phyloP scores from a whole-genome alignment of 805 yeast genomes.

The Ogataea henricii region DNA sequence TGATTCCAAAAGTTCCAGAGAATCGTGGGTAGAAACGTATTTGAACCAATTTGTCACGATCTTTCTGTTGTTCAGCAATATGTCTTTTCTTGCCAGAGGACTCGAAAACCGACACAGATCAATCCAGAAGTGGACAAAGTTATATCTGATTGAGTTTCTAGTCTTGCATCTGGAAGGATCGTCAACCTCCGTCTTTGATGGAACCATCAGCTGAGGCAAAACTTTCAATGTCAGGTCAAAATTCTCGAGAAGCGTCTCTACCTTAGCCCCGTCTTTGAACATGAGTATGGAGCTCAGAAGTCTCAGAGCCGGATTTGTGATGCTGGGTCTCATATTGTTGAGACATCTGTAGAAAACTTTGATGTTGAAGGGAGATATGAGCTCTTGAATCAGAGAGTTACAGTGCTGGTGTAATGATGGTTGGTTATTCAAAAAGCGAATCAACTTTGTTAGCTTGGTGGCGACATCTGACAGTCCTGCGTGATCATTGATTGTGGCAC shows the following conservation, averaged over 20 bases:
- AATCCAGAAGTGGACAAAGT: conserved; percentile 65
- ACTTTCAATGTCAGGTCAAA: conserved; percentile 69
- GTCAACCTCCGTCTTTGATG: conserved; percentile 48
- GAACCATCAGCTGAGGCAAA: conserved; percentile 62
- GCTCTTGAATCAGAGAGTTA: conserved; percentile 47
- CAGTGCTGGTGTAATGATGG: conserved; percentile 29
- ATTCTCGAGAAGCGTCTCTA: conserved; percentile 58
- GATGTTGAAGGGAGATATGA: conserved; percentile 54
- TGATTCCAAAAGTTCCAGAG: conserved; percentile 39
- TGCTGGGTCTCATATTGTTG: conserved; percentile 53
- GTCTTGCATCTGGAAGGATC: conserved; percentile 39
- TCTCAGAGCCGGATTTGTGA: conserved; percentile 63
- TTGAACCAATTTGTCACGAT: conserved; percentile 71
- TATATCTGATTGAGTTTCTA: conserved; percentile 52
- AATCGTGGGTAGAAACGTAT: conserved; percentile 56
- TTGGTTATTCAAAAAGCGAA: conserved; percentile 28
- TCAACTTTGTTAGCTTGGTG: conserved; percentile 40
- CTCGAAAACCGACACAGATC: conserved; percentile 50
- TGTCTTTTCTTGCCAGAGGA: conserved; percentile 62
- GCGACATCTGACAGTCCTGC: conserved; percentile 48
- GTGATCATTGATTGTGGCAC: conserved; percentile 53
- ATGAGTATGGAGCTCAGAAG: conserved; percentile 54
- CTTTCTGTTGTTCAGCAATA: conserved; percentile 56
- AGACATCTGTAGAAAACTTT: conserved; percentile 71
- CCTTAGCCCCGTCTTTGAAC: conserved; percentile 49